Conservation (phyloP, 169 alveolate species). For the Plasmodium sp. region DNA sequence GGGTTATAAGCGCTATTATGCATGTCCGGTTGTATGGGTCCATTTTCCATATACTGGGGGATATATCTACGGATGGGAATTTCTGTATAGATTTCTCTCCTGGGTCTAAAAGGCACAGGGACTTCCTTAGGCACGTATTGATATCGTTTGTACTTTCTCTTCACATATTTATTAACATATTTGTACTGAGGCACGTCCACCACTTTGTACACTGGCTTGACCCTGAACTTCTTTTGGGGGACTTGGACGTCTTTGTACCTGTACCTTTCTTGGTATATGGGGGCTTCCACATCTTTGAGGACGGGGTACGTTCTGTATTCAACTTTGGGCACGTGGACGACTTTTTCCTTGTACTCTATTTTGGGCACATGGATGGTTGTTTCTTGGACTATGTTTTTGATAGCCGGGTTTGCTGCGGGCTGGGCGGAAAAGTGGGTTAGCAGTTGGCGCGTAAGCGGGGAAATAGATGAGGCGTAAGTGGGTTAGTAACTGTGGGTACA, state of each 20-base stretch:
- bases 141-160: constrained; percentile 66
- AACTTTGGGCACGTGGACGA: constrained; percentile 57
- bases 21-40: not conserved
- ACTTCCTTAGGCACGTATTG: constrained; percentile 69
- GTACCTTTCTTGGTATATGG: constrained; percentile 55
- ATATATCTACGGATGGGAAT: constrained; percentile 69
- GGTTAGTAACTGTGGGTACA: not conserved
- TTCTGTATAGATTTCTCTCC: constrained; percentile 73
- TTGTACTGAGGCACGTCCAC: constrained; percentile 61
- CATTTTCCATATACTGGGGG: constrained; percentile 22
- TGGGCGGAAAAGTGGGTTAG: not conserved
- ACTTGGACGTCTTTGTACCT: constrained; percentile 59
- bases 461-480: not conserved
- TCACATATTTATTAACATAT: constrained; percentile 64
- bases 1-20: not conserved
- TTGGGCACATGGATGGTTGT: constrained; percentile 70
- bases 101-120: constrained; percentile 74
- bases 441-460: not conserved
- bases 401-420: constrained; percentile 12
- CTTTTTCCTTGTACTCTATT: constrained; percentile 47
- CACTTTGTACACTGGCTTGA: constrained; percentile 68
- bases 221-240: constrained; percentile 39
- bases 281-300: constrained; percentile 57
- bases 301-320: constrained; percentile 67
- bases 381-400: constrained; percentile 71